A percentile compares a stretch with the other conserved stretches of the same genome.
phyloP scores from a whole-genome alignment of 2,329 filamentous ascomycete species.

The Zasmidium cellare region DNA sequence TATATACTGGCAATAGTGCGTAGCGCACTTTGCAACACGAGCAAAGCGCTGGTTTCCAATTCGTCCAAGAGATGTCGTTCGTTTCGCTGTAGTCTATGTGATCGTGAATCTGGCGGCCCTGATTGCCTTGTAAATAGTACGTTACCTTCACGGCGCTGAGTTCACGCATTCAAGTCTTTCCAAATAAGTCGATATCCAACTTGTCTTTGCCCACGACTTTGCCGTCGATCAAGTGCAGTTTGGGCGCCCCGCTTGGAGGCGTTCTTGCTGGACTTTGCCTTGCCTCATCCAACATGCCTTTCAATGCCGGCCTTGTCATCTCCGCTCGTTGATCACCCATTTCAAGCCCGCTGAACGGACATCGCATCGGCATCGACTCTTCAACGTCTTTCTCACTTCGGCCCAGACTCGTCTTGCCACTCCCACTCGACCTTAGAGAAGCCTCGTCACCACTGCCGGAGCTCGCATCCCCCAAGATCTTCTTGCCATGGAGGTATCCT shows the following conservation, averaged over 20 bases:
- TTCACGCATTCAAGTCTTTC: background rate
- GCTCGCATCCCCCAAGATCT: slow-evolving; percentile 6
- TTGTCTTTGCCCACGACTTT: slow-evolving; percentile 19
- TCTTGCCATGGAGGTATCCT: slow-evolving; percentile 26
- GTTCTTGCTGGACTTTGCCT: background rate
- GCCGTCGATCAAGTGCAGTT: slow-evolving; percentile 17
- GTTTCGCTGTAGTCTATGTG: too few relatives aligned
- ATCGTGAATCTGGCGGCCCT: too few relatives aligned
- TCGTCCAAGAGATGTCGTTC: background rate
- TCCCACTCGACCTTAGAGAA: slow-evolving; percentile 7
- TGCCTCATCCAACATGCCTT: slow-evolving; percentile 9
- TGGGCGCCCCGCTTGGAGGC: slow-evolving; percentile 12
- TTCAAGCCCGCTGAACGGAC: slow-evolving; percentile 14
- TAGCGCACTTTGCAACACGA: background rate
- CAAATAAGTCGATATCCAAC: slow-evolving; percentile 6
- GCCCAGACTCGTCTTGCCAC: slow-evolving; percentile 16
- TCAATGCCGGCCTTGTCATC: slow-evolving; percentile 12
- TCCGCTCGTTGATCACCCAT: slow-evolving; percentile 12
- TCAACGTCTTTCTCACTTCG: slow-evolving; percentile 7
- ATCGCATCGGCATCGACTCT: slow-evolving; percentile 4
- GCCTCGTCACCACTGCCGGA: slow-evolving; percentile 5
- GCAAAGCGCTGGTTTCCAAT: background rate
- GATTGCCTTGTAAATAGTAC: too few relatives aligned
- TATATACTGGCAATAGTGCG: background rate
- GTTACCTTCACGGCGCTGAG: too few relatives aligned